Evolutionary conservation across 495 filamentous ascomycete genomes (phyloP).

Genomic region (Darksidea phi): DNA sequence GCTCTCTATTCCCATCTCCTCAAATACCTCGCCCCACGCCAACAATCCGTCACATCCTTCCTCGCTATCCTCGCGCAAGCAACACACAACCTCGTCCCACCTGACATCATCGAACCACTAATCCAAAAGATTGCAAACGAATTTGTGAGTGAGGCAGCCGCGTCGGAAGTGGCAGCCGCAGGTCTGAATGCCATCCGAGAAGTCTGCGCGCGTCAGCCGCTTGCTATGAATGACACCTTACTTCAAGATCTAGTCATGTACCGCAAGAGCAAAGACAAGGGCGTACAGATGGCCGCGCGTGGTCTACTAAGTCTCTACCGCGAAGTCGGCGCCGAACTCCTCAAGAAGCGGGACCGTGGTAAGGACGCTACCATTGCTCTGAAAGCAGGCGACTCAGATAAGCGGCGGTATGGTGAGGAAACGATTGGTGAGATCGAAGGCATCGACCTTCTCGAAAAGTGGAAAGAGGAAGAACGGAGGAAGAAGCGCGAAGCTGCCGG

Average conservation of each 20-base stretch:
- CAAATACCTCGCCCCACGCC: constrained; percentile 81
- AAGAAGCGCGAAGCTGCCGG: constrained; percentile 67
- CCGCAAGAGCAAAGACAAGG: constrained; percentile 95
- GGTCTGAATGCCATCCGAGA: constrained; percentile 94
- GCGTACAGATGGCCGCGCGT: constrained; percentile 94
- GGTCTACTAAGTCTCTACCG: constrained; percentile 86
- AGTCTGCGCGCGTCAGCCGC: constrained; percentile 84
- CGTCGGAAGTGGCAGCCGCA: constrained; percentile 84
- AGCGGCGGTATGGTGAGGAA: constrained; percentile 76
- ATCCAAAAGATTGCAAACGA: constrained; percentile 96
- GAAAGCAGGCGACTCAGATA: constrained; percentile 64
- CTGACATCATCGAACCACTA: constrained; percentile 87
- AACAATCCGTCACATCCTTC: constrained; percentile 91
- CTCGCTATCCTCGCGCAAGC: constrained; percentile 89
- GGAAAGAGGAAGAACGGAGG: constrained; percentile 85
- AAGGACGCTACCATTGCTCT: constrained; percentile 89
- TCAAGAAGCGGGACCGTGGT: constrained; percentile 86
- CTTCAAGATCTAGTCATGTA: constrained; percentile 97
- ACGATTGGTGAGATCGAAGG: constrained; percentile 84
- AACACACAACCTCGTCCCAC: constrained; percentile 86
- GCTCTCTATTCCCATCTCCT: constrained; percentile 83
- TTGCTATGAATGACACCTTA: constrained; percentile 92
- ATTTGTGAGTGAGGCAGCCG: constrained; percentile 93
- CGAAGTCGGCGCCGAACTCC: constrained; percentile 83
- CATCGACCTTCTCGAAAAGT: constrained; percentile 83